These are phyloP conservation scores for Fusarium duplospermum DNA, from an alignment of 2,329 filamentous ascomycete species.

Conservation along the genomic window DNA sequence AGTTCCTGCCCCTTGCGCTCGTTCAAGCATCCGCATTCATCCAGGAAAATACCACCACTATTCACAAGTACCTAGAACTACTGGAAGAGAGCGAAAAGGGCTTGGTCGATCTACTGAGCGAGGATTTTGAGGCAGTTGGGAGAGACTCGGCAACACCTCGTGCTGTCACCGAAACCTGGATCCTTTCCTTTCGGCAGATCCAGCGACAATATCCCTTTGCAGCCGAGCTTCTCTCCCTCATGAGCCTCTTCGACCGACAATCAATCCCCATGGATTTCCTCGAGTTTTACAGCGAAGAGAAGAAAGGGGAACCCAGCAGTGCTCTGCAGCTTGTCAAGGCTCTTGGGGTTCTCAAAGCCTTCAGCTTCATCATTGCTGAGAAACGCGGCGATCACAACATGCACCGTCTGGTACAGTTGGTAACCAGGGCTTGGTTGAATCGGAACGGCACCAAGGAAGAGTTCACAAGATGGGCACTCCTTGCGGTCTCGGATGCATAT, in stretches of 20 bases:
- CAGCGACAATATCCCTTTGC: conserved; percentile 37
- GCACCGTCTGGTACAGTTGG: conserved; percentile 51
- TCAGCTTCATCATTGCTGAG: conserved; percentile 43
- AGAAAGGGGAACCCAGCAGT: rapidly evolving
- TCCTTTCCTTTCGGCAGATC: conserved; percentile 51
- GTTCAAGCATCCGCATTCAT: conserved; percentile 52
- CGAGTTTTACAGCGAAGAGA: not conserved
- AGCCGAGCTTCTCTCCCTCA: conserved; percentile 47
- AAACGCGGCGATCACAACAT: conserved; percentile 38
- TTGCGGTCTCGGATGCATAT: conserved; percentile 31
- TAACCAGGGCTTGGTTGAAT: conserved; percentile 45
- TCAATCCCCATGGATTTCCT: conserved; percentile 43
- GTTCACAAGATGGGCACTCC: conserved; percentile 38
- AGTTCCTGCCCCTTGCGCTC: conserved; percentile 50
- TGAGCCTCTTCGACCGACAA: conserved; percentile 48
- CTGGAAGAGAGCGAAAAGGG: conserved; percentile 26
- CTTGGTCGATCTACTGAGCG: conserved; percentile 39
- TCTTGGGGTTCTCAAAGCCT: conserved; percentile 41
- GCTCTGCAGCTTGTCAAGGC: conserved; percentile 16
- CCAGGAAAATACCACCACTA: conserved; percentile 40
- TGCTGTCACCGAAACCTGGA: conserved; percentile 48
- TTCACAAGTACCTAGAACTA: conserved; percentile 45
- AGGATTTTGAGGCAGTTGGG: conserved; percentile 47
- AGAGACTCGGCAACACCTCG: conserved; percentile 42
- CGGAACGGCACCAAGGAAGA: not conserved